These are phyloP conservation scores for Quercus tomentella DNA, from an alignment of 331 rosid genomes.

Conservation along the genomic window DNA sequence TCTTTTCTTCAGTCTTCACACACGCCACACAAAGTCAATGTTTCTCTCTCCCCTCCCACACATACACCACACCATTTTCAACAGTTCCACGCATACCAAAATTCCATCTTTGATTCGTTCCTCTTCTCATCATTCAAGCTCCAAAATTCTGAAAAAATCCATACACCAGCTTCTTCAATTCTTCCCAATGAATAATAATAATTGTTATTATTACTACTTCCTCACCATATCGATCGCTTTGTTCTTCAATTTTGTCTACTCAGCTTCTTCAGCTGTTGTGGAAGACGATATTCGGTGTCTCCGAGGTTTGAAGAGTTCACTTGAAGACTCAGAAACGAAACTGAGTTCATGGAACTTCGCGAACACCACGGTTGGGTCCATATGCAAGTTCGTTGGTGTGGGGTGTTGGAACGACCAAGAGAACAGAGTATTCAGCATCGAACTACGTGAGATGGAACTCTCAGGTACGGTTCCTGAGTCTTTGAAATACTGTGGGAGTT, in stretches of 20 bases:
- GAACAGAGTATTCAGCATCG: conserved; percentile 55
- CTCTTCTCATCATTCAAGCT: not conserved
- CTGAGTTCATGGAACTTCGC: conserved; percentile 53
- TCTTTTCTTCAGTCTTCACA: not conserved
- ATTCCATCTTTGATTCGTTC: too few relatives aligned
- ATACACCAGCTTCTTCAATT: too few relatives aligned
- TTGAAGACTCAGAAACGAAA: conserved; percentile 30
- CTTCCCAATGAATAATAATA: too few relatives aligned
- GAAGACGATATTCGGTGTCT: conserved; percentile 70
- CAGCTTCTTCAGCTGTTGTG: conserved; percentile 18
- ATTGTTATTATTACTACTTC: not conserved
- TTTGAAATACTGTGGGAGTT: conserved; percentile 54
- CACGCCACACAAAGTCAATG: conserved; percentile 13
- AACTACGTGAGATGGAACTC: conserved; percentile 46
- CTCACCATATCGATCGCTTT: not conserved
- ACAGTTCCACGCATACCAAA: not conserved
- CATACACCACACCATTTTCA: not conserved
- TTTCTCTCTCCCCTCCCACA: not conserved
- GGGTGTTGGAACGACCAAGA: conserved; percentile 79
- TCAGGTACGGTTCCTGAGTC: conserved; percentile 57
- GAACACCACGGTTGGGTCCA: conserved; percentile 53
- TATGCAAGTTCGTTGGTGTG: conserved; percentile 68
- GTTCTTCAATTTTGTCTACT: conserved; percentile 1
- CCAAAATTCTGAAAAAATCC: not conserved
- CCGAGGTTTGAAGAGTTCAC: conserved; percentile 31